A percentile compares a stretch with the other conserved stretches of the same genome.
Conservation (phyloP, 495 filamentous ascomycete genomes). For the Lepidopterella palustris region DNA sequence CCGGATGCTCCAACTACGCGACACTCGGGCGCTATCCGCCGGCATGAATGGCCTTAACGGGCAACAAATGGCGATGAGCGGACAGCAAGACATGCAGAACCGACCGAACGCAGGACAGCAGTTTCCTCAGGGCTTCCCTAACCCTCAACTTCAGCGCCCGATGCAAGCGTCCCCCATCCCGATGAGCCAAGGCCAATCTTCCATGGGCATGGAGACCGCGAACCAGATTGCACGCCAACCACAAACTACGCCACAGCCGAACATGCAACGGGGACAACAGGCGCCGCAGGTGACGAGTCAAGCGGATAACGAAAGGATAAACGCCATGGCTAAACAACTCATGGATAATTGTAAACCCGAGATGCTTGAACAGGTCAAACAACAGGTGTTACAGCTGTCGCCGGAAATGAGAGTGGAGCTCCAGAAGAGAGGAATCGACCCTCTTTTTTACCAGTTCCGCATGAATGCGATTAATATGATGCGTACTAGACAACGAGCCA, state of each 20-base stretch:
- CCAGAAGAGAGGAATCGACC: constrained; percentile 42
- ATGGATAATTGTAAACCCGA: constrained; percentile 38
- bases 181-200: constrained; percentile 34
- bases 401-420: constrained; percentile 41
- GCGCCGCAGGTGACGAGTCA: constrained; percentile 11
- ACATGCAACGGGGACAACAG: constrained; percentile 14
- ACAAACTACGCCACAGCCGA: constrained; percentile 33
- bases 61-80: constrained; percentile 17
- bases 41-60: constrained; percentile 10
- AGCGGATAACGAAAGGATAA: constrained; percentile 40
- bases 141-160: constrained; percentile 46
- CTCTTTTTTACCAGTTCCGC: constrained; percentile 47
- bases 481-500: constrained; percentile 11
- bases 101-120: constrained; percentile 31
- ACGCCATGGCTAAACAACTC: constrained; percentile 40
- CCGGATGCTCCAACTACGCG: not conserved
- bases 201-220: constrained; percentile 43
- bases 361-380: constrained; percentile 43
- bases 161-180: constrained; percentile 50
- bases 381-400: constrained; percentile 38
- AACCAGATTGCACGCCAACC: constrained; percentile 40
- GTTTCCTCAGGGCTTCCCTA: constrained; percentile 40
- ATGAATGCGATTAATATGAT: constrained; percentile 42
- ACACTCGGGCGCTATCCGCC: constrained; percentile 1
- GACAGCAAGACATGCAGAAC: constrained; percentile 5